Conservation (phyloP, 1,284 basidiomycete genomes). For the Microbotryomycetes sp. region DNA sequence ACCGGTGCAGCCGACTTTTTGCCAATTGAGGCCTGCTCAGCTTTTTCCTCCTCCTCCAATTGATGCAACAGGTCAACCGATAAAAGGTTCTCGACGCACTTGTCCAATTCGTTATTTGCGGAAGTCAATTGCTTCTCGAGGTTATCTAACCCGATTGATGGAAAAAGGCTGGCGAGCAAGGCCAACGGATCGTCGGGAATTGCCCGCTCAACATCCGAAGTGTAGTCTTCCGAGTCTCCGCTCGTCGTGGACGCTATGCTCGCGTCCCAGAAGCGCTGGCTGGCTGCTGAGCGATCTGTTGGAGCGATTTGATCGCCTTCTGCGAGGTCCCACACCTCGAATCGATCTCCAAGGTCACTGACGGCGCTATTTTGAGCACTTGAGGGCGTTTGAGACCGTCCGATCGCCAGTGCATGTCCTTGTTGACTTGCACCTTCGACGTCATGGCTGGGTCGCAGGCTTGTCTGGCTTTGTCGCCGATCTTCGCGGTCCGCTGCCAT, state of each 20-base stretch:
- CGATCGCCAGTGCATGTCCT: too few species aligned
- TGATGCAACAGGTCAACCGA: constrained; percentile 1
- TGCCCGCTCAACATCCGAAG: neutral
- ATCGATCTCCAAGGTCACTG: constrained; percentile 14
- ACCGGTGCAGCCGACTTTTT: neutral
- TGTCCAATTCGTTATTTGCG: neutral
- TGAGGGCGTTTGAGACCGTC: neutral
- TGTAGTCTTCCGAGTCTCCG: constrained; percentile 3
- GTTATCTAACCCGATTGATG: constrained; percentile 10
- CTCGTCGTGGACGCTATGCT: constrained; percentile 9
- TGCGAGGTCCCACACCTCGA: constrained; percentile 10
- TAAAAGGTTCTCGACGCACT: constrained; percentile 18
- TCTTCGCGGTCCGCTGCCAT: neutral
- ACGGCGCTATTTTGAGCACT: neutral
- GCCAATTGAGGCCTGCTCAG: neutral
- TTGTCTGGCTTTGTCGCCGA: too few species aligned
- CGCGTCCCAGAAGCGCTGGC: constrained; percentile 9
- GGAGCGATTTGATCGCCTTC: neutral
- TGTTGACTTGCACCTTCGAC: neutral
- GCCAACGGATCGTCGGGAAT: constrained; percentile 24
- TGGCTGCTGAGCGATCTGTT: neutral
- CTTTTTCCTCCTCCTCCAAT: neutral
- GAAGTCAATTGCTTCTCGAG: constrained; percentile 2
- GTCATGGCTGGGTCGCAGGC: too few species aligned
- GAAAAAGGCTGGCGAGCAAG: constrained; percentile 26